Conservation (phyloP, 2,329 filamentous ascomycete genomes). For the Penicillium griseofulvum region DNA sequence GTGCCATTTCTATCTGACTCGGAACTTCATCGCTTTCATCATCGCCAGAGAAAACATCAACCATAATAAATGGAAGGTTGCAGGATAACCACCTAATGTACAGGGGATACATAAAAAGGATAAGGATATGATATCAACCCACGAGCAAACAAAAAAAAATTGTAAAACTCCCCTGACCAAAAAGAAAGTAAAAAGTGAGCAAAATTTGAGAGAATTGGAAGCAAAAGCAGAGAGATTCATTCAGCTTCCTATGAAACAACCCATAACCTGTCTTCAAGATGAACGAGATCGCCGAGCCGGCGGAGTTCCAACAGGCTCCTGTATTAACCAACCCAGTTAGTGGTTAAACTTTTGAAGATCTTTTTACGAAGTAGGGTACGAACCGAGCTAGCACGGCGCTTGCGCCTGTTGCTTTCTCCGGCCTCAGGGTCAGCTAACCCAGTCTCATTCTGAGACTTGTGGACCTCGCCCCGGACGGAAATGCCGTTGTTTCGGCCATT, state of each 20-base stretch:
- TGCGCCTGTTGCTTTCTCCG: background rate
- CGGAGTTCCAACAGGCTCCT: background rate
- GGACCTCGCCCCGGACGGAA: background rate
- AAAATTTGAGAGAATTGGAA: background rate
- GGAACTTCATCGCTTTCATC: background rate
- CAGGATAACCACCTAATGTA: background rate
- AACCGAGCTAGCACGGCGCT: conserved; percentile 8
- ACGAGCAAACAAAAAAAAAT: background rate
- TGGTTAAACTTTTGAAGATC: background rate
- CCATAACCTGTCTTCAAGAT: background rate
- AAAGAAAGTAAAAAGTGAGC: background rate
- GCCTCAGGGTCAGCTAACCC: background rate
- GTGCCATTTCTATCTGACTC: background rate
- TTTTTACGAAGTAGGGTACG: background rate
- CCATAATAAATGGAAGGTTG: background rate
- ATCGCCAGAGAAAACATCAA: background rate
- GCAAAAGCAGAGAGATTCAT: background rate
- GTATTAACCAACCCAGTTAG: background rate
- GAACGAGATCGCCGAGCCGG: background rate
- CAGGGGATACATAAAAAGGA: background rate
- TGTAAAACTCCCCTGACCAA: background rate
- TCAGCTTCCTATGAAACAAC: background rate
- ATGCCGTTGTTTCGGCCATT: conserved; percentile 1
- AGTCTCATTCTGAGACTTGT: background rate
- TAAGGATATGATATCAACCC: background rate